Evolutionary conservation across 805 yeast genomes (phyloP).

Genomic region (Wickerhamiella allomyrinae): DNA sequence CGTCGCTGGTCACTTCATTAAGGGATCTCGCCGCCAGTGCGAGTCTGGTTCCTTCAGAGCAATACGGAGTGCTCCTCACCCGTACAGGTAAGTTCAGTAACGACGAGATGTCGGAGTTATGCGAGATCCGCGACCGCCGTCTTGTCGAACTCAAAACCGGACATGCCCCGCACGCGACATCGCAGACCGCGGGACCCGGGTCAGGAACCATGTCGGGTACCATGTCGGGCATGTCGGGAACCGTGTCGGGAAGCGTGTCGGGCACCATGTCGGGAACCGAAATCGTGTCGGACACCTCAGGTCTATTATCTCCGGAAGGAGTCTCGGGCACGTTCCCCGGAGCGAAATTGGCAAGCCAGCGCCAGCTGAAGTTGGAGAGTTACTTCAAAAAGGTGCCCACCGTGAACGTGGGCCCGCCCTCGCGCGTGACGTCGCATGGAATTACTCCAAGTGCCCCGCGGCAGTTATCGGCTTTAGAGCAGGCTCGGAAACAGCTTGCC

Average conservation of each 20-base stretch:
- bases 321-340: not conserved
- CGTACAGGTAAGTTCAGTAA: conserved; percentile 8
- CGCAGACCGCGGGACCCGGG: too few species aligned
- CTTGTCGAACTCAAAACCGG: not conserved
- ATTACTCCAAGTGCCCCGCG: conserved; percentile 3
- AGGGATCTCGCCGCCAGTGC: not conserved
- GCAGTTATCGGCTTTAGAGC: not conserved
- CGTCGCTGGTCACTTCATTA: not conserved
- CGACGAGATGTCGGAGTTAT: conserved; percentile 9
- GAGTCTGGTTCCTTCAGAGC: not conserved
- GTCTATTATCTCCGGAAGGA: not conserved
- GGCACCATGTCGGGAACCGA: too few species aligned
- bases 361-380: not conserved
- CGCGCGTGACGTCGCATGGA: not conserved
- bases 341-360: not conserved
- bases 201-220: too few species aligned
- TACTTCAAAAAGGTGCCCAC: not conserved
- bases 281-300: not conserved
- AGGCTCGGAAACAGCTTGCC: not conserved
- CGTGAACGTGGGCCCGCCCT: not conserved
- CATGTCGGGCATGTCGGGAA: too few species aligned
- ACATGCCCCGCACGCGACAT: too few species aligned
- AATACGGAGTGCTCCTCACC: conserved; percentile 1
- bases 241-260: conserved; percentile 2
- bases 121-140: not conserved